Evolutionary conservation across 768 basidiomycete genomes (phyloP).

Genomic region (Phallus indusiatus): DNA sequence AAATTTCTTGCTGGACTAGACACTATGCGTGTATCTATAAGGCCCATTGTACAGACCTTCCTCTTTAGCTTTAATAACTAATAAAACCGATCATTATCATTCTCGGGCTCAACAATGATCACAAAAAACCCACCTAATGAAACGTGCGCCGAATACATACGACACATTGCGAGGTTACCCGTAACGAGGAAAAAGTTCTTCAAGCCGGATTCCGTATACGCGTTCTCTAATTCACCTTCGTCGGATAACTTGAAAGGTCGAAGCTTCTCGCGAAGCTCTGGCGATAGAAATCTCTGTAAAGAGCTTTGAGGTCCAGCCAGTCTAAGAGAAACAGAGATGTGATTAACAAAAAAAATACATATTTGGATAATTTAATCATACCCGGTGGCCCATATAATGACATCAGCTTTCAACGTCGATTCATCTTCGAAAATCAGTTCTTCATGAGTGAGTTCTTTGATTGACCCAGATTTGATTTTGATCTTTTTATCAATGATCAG

Average conservation of each 20-base stretch:
- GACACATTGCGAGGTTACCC: slow-evolving; percentile 49
- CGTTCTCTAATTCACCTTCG: neutral
- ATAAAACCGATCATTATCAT: neutral
- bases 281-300: slow-evolving; percentile 41
- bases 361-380: slow-evolving; percentile 16
- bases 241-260: slow-evolving; percentile 20
- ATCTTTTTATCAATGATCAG: slow-evolving; percentile 58
- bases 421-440: slow-evolving; percentile 42
- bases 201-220: neutral
- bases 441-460: slow-evolving; percentile 32
- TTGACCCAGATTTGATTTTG: slow-evolving; percentile 55
- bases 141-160: slow-evolving; percentile 59
- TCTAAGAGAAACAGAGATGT: slow-evolving; percentile 42
- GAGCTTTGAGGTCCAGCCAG: slow-evolving; percentile 58
- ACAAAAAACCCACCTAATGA: slow-evolving; percentile 44
- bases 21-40: too few relatives aligned
- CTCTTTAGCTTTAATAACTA: too few relatives aligned
- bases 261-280: slow-evolving; percentile 42
- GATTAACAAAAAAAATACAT: slow-evolving; percentile 32
- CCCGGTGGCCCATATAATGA: slow-evolving; percentile 53
- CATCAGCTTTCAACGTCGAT: slow-evolving; percentile 36
- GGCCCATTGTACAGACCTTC: too few relatives aligned
- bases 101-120: neutral
- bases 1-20: too few relatives aligned
- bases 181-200: neutral